Conservation (phyloP, 495 filamentous ascomycete species). For the Xeromyces bisporus region DNA sequence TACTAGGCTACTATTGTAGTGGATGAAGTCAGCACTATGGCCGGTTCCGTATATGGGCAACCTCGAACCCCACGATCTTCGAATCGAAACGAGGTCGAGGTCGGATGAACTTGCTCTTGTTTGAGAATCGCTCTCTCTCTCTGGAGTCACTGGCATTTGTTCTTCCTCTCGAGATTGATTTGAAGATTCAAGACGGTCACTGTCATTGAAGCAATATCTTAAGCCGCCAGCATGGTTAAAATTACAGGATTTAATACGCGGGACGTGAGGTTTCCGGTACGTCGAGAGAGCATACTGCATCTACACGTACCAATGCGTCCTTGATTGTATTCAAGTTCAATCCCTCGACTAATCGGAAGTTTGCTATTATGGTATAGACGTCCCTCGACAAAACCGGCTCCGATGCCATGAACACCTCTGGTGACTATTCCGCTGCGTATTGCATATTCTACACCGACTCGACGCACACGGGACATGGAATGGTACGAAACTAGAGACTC, state of each 20-base stretch:
- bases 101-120: too few species aligned
- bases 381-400: conserved; percentile 90
- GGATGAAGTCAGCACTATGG: too few species aligned
- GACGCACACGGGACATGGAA: conserved; percentile 59
- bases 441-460: conserved; percentile 78
- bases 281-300: neutral
- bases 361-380: conserved; percentile 33
- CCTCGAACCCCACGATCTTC: too few species aligned
- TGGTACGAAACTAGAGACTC: conserved; percentile 49
- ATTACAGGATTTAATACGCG: conserved; percentile 66
- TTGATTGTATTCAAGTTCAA: neutral
- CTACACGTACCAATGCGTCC: too few species aligned
- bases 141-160: too few species aligned
- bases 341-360: neutral
- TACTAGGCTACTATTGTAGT: too few species aligned
- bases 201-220: neutral
- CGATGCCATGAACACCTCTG: conserved; percentile 92
- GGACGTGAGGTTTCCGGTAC: conserved; percentile 78
- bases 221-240: conserved; percentile 39
- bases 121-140: too few species aligned
- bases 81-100: too few species aligned
- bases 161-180: too few species aligned
- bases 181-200: too few species aligned
- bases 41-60: too few species aligned
- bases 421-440: conserved; percentile 86